phyloP scores from a whole-genome alignment of 176 grass and related monocot genomes.

The Bolboschoenus planiculmis region DNA sequence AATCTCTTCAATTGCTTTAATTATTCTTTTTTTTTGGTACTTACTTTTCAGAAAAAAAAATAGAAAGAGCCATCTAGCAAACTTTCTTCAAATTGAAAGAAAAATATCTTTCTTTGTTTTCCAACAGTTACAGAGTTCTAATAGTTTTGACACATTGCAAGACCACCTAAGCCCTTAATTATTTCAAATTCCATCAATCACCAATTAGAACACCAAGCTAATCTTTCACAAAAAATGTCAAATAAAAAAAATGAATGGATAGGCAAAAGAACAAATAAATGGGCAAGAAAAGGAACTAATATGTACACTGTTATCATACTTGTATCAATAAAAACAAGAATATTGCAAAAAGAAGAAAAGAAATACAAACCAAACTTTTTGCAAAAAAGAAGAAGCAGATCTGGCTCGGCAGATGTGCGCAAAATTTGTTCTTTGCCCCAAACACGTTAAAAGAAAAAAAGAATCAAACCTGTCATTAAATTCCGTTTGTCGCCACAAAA shows the following conservation, averaged over 20 bases:
- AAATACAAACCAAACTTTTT: slow-evolving; percentile 27
- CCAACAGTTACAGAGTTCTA: not conserved
- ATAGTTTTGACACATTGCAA: not conserved
- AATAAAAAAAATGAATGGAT: not conserved
- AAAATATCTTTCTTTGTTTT: not conserved
- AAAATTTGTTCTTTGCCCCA: slow-evolving; percentile 26
- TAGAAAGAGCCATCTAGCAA: not conserved
- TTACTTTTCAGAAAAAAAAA: not conserved
- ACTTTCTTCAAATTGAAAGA: not conserved
- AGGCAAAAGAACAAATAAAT: not conserved
- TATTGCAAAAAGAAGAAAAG: slow-evolving; percentile 12
- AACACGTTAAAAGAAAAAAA: not conserved
- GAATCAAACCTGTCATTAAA: slow-evolving; percentile 14
- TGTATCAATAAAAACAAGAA: slow-evolving; percentile 13
- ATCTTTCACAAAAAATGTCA: not conserved
- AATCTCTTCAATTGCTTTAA: not conserved
- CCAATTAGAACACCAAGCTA: not conserved
- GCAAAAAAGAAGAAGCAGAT: slow-evolving; percentile 11
- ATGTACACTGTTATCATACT: slow-evolving; percentile 26
- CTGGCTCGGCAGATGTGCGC: slow-evolving; percentile 16
- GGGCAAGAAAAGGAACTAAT: slow-evolving; percentile 17
- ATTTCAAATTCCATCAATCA: not conserved
- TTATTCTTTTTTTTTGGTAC: not conserved
- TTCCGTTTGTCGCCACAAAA: slow-evolving; percentile 7
- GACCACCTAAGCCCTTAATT: not conserved